These are phyloP conservation scores for Teunomyces lycoperdinae DNA, from an alignment of 805 yeast genomes.

Conservation along the genomic window DNA sequence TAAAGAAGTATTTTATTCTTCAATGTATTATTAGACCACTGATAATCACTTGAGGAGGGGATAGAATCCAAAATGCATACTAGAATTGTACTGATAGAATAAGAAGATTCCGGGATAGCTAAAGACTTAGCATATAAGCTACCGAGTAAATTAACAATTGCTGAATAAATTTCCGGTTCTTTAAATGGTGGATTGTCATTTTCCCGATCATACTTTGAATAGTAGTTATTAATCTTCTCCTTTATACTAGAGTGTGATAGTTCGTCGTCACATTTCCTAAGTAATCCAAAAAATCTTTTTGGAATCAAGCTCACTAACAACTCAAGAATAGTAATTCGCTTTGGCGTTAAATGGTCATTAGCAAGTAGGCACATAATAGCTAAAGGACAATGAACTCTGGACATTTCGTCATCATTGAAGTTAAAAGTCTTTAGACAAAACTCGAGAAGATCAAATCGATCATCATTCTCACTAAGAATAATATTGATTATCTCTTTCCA, in stretches of 20 bases:
- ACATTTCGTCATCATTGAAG: conserved; percentile 85
- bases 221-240: background rate
- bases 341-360: conserved; percentile 9
- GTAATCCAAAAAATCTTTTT: conserved; percentile 48
- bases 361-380: conserved; percentile 50
- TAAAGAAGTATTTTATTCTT: conserved; percentile 11
- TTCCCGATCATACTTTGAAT: background rate
- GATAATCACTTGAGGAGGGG: conserved; percentile 13
- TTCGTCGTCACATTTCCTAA: background rate
- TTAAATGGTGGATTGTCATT: background rate
- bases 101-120: conserved; percentile 12
- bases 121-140: conserved; percentile 16
- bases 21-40: conserved; percentile 6
- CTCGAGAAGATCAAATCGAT: conserved; percentile 46
- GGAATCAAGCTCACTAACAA: conserved; percentile 56
- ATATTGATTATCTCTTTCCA: conserved; percentile 60
- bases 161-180: conserved; percentile 11
- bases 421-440: conserved; percentile 67
- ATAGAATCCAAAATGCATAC: conserved; percentile 8
- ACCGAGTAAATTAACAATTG: conserved; percentile 18
- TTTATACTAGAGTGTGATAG: background rate
- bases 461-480: conserved; percentile 25
- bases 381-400: conserved; percentile 71
- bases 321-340: conserved; percentile 42
- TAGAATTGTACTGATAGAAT: background rate